A percentile compares a stretch with the other conserved stretches of the same genome.
These are phyloP conservation scores for Luffa acutangula DNA, from an alignment of 306 rosid species.

Conservation along the genomic window DNA sequence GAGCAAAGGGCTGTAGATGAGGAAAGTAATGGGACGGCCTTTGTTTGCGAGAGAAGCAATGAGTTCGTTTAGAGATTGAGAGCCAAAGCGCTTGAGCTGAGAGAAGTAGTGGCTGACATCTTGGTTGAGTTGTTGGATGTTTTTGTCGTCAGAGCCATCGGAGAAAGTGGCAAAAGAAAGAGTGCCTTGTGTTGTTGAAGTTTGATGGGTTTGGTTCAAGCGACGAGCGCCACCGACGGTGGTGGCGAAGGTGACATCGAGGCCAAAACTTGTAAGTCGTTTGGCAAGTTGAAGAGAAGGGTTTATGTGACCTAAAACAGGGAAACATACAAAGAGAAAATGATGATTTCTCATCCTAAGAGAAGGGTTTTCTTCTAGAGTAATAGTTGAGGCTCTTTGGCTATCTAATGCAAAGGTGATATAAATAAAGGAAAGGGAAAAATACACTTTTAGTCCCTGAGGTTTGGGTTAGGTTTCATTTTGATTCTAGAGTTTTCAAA, in stretches of 20 bases:
- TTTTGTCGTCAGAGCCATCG: conserved; percentile 43
- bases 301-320: background rate
- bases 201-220: background rate
- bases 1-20: conserved; percentile 19
- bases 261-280: background rate
- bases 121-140: background rate
- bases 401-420: too few species aligned
- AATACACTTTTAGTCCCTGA: too few species aligned
- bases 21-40: conserved; percentile 21
- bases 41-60: conserved; percentile 2
- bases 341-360: background rate
- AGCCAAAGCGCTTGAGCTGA: conserved; percentile 18
- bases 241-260: background rate
- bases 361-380: too few species aligned
- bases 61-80: conserved; percentile 4
- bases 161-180: conserved; percentile 27
- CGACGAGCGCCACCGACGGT: conserved; percentile 3
- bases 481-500: too few species aligned
- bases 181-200: background rate
- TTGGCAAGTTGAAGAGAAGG: background rate
- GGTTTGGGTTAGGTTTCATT: too few species aligned
- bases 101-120: background rate
- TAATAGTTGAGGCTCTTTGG: too few species aligned
- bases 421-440: too few species aligned
- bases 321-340: background rate